These are phyloP conservation scores for Sugiyamaella grinbergsii DNA, from an alignment of 1,139 yeast genomes.

Conservation along the genomic window DNA sequence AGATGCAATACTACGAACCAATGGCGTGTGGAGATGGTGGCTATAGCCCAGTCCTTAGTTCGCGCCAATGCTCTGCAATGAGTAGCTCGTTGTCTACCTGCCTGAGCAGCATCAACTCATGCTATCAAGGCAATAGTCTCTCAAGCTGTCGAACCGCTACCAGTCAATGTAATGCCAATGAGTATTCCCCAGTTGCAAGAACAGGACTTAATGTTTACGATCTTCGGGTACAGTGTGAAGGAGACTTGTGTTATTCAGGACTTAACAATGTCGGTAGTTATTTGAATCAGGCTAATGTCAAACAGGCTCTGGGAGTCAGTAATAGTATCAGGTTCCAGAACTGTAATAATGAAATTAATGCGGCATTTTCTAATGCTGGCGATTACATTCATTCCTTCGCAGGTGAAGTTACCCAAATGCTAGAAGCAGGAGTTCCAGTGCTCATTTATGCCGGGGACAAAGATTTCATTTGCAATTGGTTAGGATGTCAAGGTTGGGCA, in stretches of 20 bases:
- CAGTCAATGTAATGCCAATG: constrained; percentile 59
- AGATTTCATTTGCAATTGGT: constrained; percentile 89
- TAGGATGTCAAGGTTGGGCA: constrained; percentile 83
- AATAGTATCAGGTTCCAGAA: constrained; percentile 69
- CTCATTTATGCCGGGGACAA: constrained; percentile 87
- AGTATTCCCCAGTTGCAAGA: constrained; percentile 59
- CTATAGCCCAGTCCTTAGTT: background rate
- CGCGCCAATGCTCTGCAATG: constrained; percentile 1
- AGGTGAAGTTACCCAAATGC: constrained; percentile 55
- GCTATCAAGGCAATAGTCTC: constrained; percentile 8
- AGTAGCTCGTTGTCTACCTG: constrained; percentile 4
- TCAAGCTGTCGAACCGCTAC: constrained; percentile 5
- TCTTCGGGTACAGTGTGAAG: constrained; percentile 59
- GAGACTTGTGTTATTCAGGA: constrained; percentile 71
- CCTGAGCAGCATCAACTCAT: background rate
- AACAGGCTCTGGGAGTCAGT: constrained; percentile 85
- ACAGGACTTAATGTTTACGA: constrained; percentile 73
- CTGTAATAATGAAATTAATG: constrained; percentile 55
- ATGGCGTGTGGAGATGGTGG: constrained; percentile 89
- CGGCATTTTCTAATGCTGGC: constrained; percentile 56
- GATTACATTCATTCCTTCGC: constrained; percentile 66
- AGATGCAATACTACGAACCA: constrained; percentile 68
- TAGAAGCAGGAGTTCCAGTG: constrained; percentile 64
- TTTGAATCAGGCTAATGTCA: constrained; percentile 67
- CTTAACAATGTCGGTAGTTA: constrained; percentile 65